Evolutionary conservation across 163 green algal genomes (phyloP).

Genomic region (Scenedesmus sp.): DNA sequence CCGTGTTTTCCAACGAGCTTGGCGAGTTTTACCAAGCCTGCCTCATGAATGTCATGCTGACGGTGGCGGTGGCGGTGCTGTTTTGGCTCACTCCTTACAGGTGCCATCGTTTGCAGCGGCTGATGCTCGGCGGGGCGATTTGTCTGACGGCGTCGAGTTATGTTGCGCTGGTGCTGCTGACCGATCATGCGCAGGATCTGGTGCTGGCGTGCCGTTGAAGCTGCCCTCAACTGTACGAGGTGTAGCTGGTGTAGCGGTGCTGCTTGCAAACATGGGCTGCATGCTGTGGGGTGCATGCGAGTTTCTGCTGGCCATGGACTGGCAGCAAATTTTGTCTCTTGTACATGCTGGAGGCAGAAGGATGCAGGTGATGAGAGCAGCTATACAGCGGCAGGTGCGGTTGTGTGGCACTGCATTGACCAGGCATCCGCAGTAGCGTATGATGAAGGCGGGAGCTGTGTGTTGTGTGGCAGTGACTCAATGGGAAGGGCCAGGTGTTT

Average conservation of each 20-base stretch:
- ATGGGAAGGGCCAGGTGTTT: too few relatives aligned
- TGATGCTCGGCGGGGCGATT: background rate
- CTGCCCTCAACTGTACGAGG: background rate
- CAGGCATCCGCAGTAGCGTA: too few relatives aligned
- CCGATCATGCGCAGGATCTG: background rate
- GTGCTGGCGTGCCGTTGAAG: background rate
- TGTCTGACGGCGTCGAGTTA: background rate
- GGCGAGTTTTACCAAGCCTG: conserved; percentile 6
- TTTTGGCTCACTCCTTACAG: background rate
- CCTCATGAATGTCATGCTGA: conserved; percentile 2
- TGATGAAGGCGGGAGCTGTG: too few relatives aligned
- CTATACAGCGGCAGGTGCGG: background rate
- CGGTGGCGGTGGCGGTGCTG: background rate
- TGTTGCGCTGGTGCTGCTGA: conserved; percentile 7
- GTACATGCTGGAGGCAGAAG: background rate
- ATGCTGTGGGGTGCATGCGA: background rate
- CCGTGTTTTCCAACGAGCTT: background rate
- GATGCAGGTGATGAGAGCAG: background rate
- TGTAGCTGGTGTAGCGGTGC: background rate
- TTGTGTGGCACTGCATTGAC: background rate
- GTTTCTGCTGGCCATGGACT: conserved; percentile 1
- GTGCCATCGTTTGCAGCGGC: background rate
- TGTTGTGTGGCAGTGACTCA: too few relatives aligned
- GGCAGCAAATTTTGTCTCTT: background rate
- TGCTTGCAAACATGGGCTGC: background rate